phyloP scores from a whole-genome alignment of 2,329 filamentous ascomycete genomes.

The Emmonsiellopsis sp. region DNA sequence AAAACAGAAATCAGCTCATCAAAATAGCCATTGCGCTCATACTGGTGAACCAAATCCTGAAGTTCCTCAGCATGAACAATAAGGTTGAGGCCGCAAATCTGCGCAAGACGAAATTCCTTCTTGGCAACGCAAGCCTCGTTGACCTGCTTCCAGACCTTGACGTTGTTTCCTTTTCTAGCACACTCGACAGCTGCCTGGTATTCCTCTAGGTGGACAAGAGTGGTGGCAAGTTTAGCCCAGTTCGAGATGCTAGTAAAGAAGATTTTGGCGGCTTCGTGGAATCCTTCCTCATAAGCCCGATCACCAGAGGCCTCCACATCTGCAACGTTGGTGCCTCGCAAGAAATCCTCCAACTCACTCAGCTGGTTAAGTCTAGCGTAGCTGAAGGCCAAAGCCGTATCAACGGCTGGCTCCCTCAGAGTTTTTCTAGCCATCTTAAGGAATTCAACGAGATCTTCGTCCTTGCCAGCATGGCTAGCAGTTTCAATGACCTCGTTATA shows the following conservation, averaged over 20 bases:
- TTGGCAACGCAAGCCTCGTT: conserved; percentile 92
- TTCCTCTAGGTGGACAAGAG: conserved; percentile 89
- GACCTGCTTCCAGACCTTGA: conserved; percentile 99
- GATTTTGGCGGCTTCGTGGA: conserved; percentile 95
- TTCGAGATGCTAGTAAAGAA: conserved; percentile 98
- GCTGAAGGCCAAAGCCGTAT: conserved; percentile 88
- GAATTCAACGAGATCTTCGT: conserved; percentile 94
- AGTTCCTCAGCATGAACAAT: conserved; percentile 97
- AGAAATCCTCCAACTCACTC: conserved; percentile 88
- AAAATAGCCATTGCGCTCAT: conserved; percentile 95
- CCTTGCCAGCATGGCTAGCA: conserved; percentile 89
- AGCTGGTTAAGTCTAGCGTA: conserved; percentile 89
- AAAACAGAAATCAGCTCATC: conserved; percentile 92
- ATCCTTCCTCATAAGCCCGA: conserved; percentile 91
- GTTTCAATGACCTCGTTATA: conserved; percentile 94
- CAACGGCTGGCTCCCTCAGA: conserved; percentile 82
- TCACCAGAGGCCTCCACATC: conserved; percentile 95
- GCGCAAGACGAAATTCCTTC: conserved; percentile 97
- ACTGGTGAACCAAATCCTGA: conserved; percentile 85
- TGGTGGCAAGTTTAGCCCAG: conserved; percentile 98
- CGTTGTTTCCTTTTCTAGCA: conserved; percentile 95
- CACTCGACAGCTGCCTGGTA: conserved; percentile 98
- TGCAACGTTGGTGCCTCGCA: conserved; percentile 85
- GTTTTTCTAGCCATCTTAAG: conserved; percentile 97
- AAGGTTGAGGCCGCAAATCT: conserved; percentile 96